Percentiles rank a stretch among this genome's conserved stretches.
These are phyloP conservation scores for Myxozyma monticola DNA, from an alignment of 805 yeast genomes.

Conservation along the genomic window DNA sequence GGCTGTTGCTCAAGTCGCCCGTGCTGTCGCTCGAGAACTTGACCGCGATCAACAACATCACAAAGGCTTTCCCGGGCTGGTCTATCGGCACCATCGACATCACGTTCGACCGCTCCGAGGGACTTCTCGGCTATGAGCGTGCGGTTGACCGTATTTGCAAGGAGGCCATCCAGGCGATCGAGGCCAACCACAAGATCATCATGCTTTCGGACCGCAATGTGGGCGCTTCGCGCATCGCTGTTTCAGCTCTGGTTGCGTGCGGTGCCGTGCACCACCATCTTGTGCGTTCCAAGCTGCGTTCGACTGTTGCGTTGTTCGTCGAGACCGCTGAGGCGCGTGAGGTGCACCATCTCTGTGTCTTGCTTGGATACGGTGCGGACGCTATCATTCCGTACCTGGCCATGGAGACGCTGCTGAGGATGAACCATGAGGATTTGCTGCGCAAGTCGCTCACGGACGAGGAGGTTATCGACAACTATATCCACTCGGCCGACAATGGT, in stretches of 20 bases:
- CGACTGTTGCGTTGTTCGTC: constrained; percentile 85
- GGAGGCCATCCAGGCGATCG: constrained; percentile 83
- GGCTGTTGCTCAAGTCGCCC: constrained; percentile 81
- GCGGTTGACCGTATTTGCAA: constrained; percentile 85
- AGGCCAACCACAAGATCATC: constrained; percentile 69
- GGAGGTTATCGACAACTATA: constrained; percentile 72
- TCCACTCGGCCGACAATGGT: constrained; percentile 84
- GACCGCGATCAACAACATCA: constrained; percentile 69
- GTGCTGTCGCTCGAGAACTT: constrained; percentile 73
- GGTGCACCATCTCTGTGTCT: constrained; percentile 92
- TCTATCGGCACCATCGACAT: constrained; percentile 78
- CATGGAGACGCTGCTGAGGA: constrained; percentile 79
- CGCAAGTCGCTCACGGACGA: constrained; percentile 54
- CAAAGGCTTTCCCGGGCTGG: constrained; percentile 83
- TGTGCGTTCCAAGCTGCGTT: constrained; percentile 93
- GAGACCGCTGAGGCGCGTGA: constrained; percentile 98
- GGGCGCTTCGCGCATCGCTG: constrained; percentile 64
- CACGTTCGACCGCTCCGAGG: constrained; percentile 80
- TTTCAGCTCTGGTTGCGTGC: constrained; percentile 85
- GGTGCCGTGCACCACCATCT: constrained; percentile 97
- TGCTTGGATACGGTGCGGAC: constrained; percentile 97
- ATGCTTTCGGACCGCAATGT: constrained; percentile 72
- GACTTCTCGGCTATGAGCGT: constrained; percentile 78
- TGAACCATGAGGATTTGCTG: constrained; percentile 74
- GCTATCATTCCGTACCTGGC: constrained; percentile 93